A percentile compares a stretch with the other conserved stretches of the same genome.
Conservation (phyloP, 2,329 filamentous ascomycete species). For the Fusarium devonianum region DNA sequence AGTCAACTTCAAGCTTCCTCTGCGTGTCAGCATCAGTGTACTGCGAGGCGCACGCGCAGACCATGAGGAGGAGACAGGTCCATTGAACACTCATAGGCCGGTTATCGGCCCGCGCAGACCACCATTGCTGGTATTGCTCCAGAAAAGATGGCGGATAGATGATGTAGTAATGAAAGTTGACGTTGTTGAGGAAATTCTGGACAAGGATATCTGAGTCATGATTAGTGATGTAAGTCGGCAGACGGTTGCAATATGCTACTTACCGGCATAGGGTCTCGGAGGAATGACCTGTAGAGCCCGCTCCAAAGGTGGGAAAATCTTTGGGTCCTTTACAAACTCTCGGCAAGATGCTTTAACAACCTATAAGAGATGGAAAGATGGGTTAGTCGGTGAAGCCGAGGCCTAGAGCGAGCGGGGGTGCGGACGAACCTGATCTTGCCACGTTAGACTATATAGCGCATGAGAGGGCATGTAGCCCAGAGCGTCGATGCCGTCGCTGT, state of each 20-base stretch:
- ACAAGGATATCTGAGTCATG: constrained; percentile 45
- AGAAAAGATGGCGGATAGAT: constrained; percentile 48
- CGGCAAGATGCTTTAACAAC: constrained; percentile 23
- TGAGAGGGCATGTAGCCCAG: constrained; percentile 48
- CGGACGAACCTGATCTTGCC: constrained; percentile 39
- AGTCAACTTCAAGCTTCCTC: constrained; percentile 43
- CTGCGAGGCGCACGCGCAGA: constrained; percentile 49
- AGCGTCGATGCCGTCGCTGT: constrained; percentile 43
- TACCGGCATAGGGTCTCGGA: constrained; percentile 47
- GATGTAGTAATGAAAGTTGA: constrained; percentile 52
- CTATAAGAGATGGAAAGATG: background rate
- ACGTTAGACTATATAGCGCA: constrained; percentile 41
- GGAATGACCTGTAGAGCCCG: constrained; percentile 46
- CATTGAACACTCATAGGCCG: constrained; percentile 47
- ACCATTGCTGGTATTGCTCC: constrained; percentile 49
- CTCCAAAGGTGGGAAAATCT: constrained; percentile 42
- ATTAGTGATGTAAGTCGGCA: constrained; percentile 8
- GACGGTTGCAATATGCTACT: constrained; percentile 7
- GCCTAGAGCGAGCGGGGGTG: background rate
- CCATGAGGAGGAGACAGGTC: constrained; percentile 49
- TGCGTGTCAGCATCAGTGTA: constrained; percentile 44
- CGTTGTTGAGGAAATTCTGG: constrained; percentile 48
- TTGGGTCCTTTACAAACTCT: constrained; percentile 35
- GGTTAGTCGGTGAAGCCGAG: background rate
- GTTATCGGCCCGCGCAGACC: constrained; percentile 41